Evolutionary conservation across 805 yeast species (phyloP).

Genomic region (Candida maesae): DNA sequence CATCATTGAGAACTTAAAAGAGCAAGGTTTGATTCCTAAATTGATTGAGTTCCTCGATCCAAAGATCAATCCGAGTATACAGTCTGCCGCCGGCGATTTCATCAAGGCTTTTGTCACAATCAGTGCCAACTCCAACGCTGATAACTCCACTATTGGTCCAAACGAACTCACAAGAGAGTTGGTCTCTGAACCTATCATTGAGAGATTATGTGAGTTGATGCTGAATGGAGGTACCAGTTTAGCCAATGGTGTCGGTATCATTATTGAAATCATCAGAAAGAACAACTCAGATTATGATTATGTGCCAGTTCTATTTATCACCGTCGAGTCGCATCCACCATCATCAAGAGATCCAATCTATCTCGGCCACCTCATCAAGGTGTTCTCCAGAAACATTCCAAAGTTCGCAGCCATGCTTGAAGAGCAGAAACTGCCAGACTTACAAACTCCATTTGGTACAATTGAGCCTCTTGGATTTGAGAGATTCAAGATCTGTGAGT

Average conservation of each 20-base stretch:
- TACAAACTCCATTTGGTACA: slow-evolving; percentile 62
- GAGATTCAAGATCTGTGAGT: slow-evolving; percentile 83
- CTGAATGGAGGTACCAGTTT: slow-evolving; percentile 80
- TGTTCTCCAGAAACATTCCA: slow-evolving; percentile 73
- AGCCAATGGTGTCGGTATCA: slow-evolving; percentile 90
- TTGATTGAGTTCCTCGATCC: slow-evolving; percentile 71
- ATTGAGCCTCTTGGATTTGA: slow-evolving; percentile 85
- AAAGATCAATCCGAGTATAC: slow-evolving; percentile 62
- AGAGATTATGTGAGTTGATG: slow-evolving; percentile 71
- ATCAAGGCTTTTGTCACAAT: slow-evolving; percentile 90
- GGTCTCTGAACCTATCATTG: slow-evolving; percentile 69
- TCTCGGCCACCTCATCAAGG: slow-evolving; percentile 76
- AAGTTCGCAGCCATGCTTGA: slow-evolving; percentile 60
- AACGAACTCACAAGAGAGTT: slow-evolving; percentile 89
- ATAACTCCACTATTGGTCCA: slow-evolving; percentile 91
- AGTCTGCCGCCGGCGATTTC: slow-evolving; percentile 94
- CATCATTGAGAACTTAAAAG: slow-evolving; percentile 68
- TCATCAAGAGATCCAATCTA: slow-evolving; percentile 89
- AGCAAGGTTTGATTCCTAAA: slow-evolving; percentile 69
- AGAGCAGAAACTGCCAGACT: slow-evolving; percentile 32
- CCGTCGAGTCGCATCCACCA: slow-evolving; percentile 89
- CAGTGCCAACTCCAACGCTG: slow-evolving; percentile 87
- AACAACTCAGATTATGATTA: slow-evolving; percentile 94
- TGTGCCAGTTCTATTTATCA: slow-evolving; percentile 77
- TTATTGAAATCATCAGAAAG: slow-evolving; percentile 90